phyloP scores from a whole-genome alignment of 176 grass and related monocot species.

The bread wheat (Triticum aestivum) region IWGSC_CS_RefSeq_v2.1 NC_057795.1:424755441-424755940 shows the following conservation, averaged over 20 bases:
- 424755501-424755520: neutral
- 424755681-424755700: neutral
- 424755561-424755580: neutral
- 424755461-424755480: neutral
- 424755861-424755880: no score
- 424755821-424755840: no score
- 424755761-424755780: neutral
- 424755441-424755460: neutral
- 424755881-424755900: no score
- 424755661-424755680: no score
- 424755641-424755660: neutral
- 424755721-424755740: neutral
- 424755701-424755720: neutral
- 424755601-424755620: neutral
- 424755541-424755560: neutral
- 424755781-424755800: neutral
- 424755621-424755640: neutral
- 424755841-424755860: no score
- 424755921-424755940: no score
- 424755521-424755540: neutral
- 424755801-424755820: no score
- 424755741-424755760: neutral
- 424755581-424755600: neutral
- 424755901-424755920: no score
- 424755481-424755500: neutral